Conservation (phyloP, 2,329 filamentous ascomycete species). For the Camillea tinctor region DNA sequence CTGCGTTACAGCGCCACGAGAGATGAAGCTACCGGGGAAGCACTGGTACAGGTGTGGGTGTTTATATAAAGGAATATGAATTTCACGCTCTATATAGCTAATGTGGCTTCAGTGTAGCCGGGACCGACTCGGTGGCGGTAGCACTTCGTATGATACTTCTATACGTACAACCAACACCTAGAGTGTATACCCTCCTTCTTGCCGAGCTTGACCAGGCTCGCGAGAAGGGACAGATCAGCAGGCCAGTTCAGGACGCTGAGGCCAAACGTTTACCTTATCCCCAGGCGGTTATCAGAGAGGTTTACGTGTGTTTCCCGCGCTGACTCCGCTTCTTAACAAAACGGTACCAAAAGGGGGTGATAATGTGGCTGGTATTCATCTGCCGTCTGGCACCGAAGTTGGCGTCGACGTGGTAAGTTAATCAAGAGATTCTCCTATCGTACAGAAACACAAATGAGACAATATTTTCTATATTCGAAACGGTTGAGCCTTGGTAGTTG, state of each 20-base stretch:
- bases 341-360: slow-evolving; percentile 14
- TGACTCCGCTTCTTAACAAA: slow-evolving; percentile 11
- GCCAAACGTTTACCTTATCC: slow-evolving; percentile 15
- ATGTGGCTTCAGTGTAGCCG: slow-evolving; percentile 3
- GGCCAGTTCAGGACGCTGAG: slow-evolving; percentile 12
- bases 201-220: slow-evolving; percentile 9
- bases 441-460: neutral
- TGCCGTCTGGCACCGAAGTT: slow-evolving; percentile 8
- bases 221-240: neutral
- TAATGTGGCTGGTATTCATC: slow-evolving; percentile 3
- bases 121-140: slow-evolving; percentile 13
- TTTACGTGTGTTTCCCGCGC: slow-evolving; percentile 11
- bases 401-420: neutral
- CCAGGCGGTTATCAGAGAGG: slow-evolving; percentile 16
- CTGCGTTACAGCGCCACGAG: slow-evolving; percentile 9
- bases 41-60: slow-evolving; percentile 15
- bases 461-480: neutral
- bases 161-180: slow-evolving; percentile 8
- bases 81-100: neutral
- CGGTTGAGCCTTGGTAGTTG: neutral
- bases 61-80: neutral
- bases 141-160: slow-evolving; percentile 11
- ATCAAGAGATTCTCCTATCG: neutral
- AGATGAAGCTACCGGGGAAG: slow-evolving; percentile 13
- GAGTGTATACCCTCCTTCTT: slow-evolving; percentile 11